Percentiles rank a stretch among this genome's conserved stretches.
Conservation (phyloP, 441 rosid genomes). For the Eutrema salsugineum region DNA sequence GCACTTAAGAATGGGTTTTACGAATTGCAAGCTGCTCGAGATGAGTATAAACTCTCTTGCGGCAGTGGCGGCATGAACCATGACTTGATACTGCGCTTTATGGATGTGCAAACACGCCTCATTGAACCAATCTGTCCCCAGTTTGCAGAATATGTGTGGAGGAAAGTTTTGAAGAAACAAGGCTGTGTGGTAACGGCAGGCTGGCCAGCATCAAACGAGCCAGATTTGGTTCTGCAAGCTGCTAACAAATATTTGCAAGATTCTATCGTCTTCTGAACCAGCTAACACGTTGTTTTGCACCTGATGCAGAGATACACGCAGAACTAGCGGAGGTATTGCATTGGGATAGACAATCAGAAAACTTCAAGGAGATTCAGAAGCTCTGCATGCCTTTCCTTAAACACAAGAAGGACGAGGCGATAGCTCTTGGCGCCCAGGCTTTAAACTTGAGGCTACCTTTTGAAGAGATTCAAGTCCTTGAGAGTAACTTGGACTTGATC, state of each 20-base stretch:
- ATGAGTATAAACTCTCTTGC: constrained; percentile 86
- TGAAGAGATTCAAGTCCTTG: constrained; percentile 80
- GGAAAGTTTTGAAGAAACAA: constrained; percentile 71
- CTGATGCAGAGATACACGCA: constrained; percentile 61
- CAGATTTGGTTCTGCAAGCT: constrained; percentile 73
- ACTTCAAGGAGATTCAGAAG: constrained; percentile 67
- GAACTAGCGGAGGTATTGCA: constrained; percentile 58
- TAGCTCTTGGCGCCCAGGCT: constrained; percentile 61
- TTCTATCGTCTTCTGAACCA: constrained; percentile 63
- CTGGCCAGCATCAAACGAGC: constrained; percentile 70
- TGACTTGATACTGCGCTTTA: constrained; percentile 59
- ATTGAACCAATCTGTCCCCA: constrained; percentile 91
- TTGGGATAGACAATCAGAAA: constrained; percentile 54
- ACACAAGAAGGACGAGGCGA: constrained; percentile 81
- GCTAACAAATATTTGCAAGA: constrained; percentile 94
- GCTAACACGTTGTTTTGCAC: constrained; percentile 39
- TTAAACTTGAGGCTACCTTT: constrained; percentile 80
- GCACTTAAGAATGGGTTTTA: constrained; percentile 91
- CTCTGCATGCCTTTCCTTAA: constrained; percentile 88
- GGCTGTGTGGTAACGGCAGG: constrained; percentile 80
- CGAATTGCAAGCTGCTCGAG: constrained; percentile 92
- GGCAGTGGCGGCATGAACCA: constrained; percentile 74
- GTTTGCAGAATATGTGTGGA: constrained; percentile 87
- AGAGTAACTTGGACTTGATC: constrained; percentile 70
- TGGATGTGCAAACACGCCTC: constrained; percentile 93